Conservation (phyloP, 768 basidiomycete genomes). For the Suillus brevipes region DNA sequence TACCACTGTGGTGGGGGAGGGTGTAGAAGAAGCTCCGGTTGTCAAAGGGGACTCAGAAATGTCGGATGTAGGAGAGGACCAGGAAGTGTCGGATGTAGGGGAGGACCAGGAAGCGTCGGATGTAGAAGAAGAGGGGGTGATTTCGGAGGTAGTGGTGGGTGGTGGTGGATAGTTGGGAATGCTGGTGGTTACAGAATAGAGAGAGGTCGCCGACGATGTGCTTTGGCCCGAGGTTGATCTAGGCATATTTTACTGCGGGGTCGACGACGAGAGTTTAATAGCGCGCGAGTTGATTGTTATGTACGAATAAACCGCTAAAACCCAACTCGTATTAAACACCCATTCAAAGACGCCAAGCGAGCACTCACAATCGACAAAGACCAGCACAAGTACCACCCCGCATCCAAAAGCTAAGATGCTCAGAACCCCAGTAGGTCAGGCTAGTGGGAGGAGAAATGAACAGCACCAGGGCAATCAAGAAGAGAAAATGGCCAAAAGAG, state of each 20-base stretch:
- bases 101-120: no score
- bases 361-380: neutral
- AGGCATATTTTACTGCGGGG: neutral
- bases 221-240: no score
- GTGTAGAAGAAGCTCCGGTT: no score
- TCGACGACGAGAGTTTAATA: neutral
- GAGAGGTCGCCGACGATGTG: no score
- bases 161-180: no score
- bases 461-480: neutral
- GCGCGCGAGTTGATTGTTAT: neutral
- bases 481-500: neutral
- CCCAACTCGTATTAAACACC: neutral
- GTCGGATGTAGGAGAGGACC: no score
- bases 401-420: slow-evolving; percentile 1
- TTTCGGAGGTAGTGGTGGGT: no score
- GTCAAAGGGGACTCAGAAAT: no score
- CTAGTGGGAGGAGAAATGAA: neutral
- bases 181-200: no score
- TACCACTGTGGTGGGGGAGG: neutral
- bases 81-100: no score
- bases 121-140: no score
- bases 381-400: no score
- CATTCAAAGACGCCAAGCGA: neutral
- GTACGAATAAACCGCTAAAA: neutral
- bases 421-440: neutral